These are phyloP conservation scores for Salix arbutifolia DNA, from an alignment of 345 rosid species.

Conservation along the genomic window DNA sequence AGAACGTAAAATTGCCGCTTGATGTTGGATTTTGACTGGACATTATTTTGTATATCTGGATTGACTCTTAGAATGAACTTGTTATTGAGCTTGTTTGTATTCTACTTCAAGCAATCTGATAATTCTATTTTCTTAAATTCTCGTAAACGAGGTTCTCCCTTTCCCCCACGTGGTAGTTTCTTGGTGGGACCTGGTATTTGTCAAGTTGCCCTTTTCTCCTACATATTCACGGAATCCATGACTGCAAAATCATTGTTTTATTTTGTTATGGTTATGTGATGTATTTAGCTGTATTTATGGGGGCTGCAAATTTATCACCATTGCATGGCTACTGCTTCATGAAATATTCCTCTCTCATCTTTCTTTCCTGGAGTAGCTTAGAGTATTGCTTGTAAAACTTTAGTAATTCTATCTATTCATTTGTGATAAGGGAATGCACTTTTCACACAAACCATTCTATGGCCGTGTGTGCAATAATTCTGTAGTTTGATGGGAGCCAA, in stretches of 20 bases:
- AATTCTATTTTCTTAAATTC: not conserved
- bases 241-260: not conserved
- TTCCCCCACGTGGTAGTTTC: not conserved
- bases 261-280: not conserved
- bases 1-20: not conserved
- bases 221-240: not conserved
- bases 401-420: not conserved
- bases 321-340: not conserved
- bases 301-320: not conserved
- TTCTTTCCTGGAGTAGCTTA: not conserved
- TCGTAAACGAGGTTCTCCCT: not conserved
- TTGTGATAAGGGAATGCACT: not conserved
- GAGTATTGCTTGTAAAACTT: not conserved
- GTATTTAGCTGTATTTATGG: not conserved
- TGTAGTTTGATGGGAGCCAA: not conserved
- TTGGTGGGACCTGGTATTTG: not conserved
- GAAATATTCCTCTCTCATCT: not conserved
- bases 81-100: not conserved
- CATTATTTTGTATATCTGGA: not conserved
- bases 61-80: not conserved
- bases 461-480: not conserved
- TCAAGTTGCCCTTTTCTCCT: not conserved
- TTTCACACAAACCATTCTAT: not conserved
- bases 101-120: not conserved
- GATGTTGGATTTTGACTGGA: conserved; percentile 5